These are phyloP conservation scores for Leptoxyphium fumago DNA, from an alignment of 2,329 filamentous ascomycete species.

Conservation along the genomic window DNA sequence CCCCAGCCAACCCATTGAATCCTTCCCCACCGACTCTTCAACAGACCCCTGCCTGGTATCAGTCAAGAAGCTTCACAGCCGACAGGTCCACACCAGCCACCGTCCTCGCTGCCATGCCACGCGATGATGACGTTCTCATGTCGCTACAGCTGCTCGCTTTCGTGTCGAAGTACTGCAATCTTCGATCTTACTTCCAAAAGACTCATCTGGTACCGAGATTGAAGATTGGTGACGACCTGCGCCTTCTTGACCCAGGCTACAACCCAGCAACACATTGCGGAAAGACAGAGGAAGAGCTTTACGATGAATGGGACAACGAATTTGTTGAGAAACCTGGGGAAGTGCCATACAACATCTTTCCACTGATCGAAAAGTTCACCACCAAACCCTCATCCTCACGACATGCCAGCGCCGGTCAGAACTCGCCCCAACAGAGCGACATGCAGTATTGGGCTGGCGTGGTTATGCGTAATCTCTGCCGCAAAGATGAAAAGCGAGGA, in stretches of 20 bases:
- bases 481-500: conserved; percentile 87
- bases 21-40: conserved; percentile 64
- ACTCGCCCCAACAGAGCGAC: conserved; percentile 27
- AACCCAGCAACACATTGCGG: conserved; percentile 25
- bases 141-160: conserved; percentile 92
- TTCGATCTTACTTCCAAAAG: conserved; percentile 87
- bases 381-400: conserved; percentile 40
- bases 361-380: conserved; percentile 94
- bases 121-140: conserved; percentile 96
- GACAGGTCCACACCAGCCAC: conserved; percentile 34
- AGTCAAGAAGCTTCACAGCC: conserved; percentile 11
- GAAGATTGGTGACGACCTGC: conserved; percentile 74
- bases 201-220: conserved; percentile 87
- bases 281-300: conserved; percentile 39
- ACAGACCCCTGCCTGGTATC: conserved; percentile 32
- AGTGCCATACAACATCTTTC: conserved; percentile 64
- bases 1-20: conserved; percentile 49
- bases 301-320: conserved; percentile 84
- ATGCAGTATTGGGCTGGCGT: conserved; percentile 99
- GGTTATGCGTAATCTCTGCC: conserved; percentile 95
- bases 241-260: conserved; percentile 57
- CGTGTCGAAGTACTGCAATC: conserved; percentile 95
- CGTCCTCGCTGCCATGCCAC: conserved; percentile 79
- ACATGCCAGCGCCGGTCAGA: not conserved
- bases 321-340: conserved; percentile 35